Evolutionary conservation across 2,329 filamentous ascomycete species (phyloP).

Genomic region (Fusarium devonianum): DNA sequence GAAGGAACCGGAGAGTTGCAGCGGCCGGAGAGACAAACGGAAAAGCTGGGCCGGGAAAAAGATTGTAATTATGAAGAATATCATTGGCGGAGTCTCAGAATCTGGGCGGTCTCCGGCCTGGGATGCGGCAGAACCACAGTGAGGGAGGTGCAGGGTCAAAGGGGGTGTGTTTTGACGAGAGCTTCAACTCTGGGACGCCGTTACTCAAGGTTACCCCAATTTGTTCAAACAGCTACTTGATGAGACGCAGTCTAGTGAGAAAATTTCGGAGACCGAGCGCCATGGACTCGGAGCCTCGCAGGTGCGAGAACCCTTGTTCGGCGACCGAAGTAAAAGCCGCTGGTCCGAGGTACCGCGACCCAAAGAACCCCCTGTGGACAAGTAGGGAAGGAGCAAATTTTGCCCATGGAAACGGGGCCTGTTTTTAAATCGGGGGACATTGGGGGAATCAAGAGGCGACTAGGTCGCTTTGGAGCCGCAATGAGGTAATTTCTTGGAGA

Average conservation of each 20-base stretch:
- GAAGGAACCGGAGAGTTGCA: constrained; percentile 15
- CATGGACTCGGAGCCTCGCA: constrained; percentile 34
- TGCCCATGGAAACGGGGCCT: constrained; percentile 26
- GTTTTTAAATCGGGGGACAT: constrained; percentile 34
- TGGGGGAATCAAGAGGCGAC: constrained; percentile 15
- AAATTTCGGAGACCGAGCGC: constrained; percentile 40
- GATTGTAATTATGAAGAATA: constrained; percentile 27
- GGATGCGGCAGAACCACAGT: constrained; percentile 32
- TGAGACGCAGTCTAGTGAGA: constrained; percentile 5
- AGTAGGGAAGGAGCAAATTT: constrained; percentile 25
- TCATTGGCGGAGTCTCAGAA: constrained; percentile 29
- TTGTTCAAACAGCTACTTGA: constrained; percentile 18
- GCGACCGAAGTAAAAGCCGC: constrained; percentile 43
- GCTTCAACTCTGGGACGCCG: constrained; percentile 25
- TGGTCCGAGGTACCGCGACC: constrained; percentile 34
- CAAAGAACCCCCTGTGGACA: constrained; percentile 2
- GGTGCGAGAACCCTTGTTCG: constrained; percentile 31
- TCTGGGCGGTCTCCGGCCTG: constrained; percentile 35
- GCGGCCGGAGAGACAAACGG: neutral
- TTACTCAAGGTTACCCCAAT: constrained; percentile 32
- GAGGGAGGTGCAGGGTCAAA: constrained; percentile 19
- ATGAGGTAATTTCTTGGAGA: constrained; percentile 41
- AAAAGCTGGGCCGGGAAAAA: constrained; percentile 13
- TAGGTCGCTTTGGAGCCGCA: constrained; percentile 33
- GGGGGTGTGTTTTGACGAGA: constrained; percentile 26